A percentile compares a stretch with the other conserved stretches of the same genome.
Evolutionary conservation across 768 basidiomycete species (phyloP).

Genomic region (Leccinellum luteum): DNA sequence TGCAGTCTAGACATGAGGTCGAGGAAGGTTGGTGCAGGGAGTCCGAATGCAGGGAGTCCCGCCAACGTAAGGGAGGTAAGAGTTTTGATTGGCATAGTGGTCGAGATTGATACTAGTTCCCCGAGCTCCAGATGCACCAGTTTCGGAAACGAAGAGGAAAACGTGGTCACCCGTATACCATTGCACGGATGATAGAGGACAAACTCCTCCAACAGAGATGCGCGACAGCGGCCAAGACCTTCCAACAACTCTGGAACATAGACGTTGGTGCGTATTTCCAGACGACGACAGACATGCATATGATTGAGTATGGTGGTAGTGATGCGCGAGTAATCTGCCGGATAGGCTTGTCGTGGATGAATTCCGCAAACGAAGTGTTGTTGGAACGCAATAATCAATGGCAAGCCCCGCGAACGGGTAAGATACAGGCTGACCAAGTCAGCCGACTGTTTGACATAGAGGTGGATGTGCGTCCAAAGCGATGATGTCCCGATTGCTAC

Average conservation of each 20-base stretch:
- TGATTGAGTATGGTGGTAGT: conserved; percentile 26
- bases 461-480: conserved; percentile 38
- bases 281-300: conserved; percentile 23
- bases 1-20: conserved; percentile 21
- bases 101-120: conserved; percentile 15
- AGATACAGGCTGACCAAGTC: conserved; percentile 29
- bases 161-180: conserved; percentile 4
- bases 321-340: conserved; percentile 23
- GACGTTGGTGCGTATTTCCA: conserved; percentile 27
- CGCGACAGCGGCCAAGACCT: conserved; percentile 18
- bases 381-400: conserved; percentile 21
- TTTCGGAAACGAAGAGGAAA: conserved; percentile 21
- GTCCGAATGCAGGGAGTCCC: conserved; percentile 21
- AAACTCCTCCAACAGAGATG: conserved; percentile 27
- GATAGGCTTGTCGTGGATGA: conserved; percentile 18
- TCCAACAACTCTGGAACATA: conserved; percentile 25
- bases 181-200: conserved; percentile 23
- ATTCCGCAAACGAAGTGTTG: conserved; percentile 21
- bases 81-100: conserved; percentile 13
- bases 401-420: conserved; percentile 24
- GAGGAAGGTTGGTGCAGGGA: conserved; percentile 21
- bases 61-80: conserved; percentile 26
- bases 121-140: conserved; percentile 24
- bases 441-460: conserved; percentile 25
- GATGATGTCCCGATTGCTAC: conserved; percentile 36